phyloP scores from a whole-genome alignment of 164 flowering plant genomes.

The Vitis cinerea region DNA sequence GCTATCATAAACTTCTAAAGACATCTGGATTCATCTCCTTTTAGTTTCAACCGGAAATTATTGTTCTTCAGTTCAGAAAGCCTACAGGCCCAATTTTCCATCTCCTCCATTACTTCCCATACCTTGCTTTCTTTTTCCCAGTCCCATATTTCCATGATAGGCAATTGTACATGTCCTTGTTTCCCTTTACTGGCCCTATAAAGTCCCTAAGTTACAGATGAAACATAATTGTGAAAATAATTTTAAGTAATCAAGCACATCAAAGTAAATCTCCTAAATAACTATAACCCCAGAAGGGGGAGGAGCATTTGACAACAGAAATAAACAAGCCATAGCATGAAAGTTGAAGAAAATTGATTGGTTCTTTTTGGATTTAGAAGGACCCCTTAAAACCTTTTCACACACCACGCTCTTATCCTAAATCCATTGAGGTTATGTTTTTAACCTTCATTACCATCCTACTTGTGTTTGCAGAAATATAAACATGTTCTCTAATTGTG shows the following conservation, averaged over 20 bases:
- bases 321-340: neutral
- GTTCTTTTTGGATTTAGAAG: neutral
- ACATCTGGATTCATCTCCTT: neutral
- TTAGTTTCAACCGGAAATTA: neutral
- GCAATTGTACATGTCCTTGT: constrained; percentile 4
- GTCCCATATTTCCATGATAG: constrained; percentile 23
- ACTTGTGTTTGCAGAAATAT: neutral
- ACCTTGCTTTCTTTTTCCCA: constrained; percentile 35
- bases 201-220: neutral
- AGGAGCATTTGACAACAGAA: neutral
- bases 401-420: neutral
- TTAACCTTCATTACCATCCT: neutral
- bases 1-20: too few species aligned
- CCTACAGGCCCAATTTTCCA: constrained; percentile 37
- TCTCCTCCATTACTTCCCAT: constrained; percentile 32
- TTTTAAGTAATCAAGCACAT: neutral
- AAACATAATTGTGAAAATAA: neutral
- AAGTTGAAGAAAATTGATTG: neutral
- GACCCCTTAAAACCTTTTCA: neutral
- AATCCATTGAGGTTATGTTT: neutral
- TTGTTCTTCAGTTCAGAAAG: constrained; percentile 4
- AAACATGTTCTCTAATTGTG: too few species aligned
- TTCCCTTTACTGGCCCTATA: neutral
- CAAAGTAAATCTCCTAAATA: neutral
- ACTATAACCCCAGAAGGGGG: neutral